phyloP scores from a whole-genome alignment of 2,329 filamentous ascomycete species.

The Cercospora beticola region DNA sequence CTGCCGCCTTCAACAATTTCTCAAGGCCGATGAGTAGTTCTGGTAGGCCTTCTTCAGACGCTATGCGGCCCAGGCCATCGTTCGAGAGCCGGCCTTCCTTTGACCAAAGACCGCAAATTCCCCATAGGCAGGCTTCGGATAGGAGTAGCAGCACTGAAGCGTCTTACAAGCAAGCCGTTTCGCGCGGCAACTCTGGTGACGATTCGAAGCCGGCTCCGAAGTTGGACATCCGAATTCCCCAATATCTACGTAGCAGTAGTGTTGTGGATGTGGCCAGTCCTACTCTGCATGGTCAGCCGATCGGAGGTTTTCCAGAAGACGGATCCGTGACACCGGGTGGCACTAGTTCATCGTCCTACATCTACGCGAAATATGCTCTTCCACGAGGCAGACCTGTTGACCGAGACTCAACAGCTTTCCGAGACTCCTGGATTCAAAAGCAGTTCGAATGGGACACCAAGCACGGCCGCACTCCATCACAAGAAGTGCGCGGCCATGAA shows the following conservation, averaged over 20 bases:
- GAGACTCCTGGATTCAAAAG: slow-evolving; percentile 48
- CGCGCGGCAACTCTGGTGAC: slow-evolving; percentile 44
- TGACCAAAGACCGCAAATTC: slow-evolving; percentile 27
- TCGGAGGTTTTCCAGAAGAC: background rate
- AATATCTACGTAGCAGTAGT: background rate
- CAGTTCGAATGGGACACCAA: slow-evolving; percentile 62
- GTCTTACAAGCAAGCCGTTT: slow-evolving; percentile 27
- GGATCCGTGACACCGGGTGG: slow-evolving; percentile 17
- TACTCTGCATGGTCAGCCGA: slow-evolving; percentile 11
- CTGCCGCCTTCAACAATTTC: slow-evolving; percentile 64
- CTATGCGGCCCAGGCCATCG: slow-evolving; percentile 36
- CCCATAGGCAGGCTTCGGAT: slow-evolving; percentile 28
- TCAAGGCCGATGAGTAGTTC: slow-evolving; percentile 82
- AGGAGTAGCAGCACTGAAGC: slow-evolving; percentile 31
- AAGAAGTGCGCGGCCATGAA: slow-evolving; percentile 19
- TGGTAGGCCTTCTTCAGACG: slow-evolving; percentile 41
- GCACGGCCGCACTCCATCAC: slow-evolving; percentile 12
- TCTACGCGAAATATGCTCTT: slow-evolving; percentile 79
- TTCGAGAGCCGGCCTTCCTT: slow-evolving; percentile 37
- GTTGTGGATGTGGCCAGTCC: slow-evolving; percentile 18
- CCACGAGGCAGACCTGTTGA: slow-evolving; percentile 80
- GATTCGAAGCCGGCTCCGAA: slow-evolving; percentile 18
- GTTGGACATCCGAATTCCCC: background rate
- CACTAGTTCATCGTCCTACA: slow-evolving; percentile 64
- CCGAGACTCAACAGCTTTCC: slow-evolving; percentile 61